Evolutionary conservation across 345 rosid genomes (phyloP).

Genomic region (Leavenworthia alabamica): DNA sequence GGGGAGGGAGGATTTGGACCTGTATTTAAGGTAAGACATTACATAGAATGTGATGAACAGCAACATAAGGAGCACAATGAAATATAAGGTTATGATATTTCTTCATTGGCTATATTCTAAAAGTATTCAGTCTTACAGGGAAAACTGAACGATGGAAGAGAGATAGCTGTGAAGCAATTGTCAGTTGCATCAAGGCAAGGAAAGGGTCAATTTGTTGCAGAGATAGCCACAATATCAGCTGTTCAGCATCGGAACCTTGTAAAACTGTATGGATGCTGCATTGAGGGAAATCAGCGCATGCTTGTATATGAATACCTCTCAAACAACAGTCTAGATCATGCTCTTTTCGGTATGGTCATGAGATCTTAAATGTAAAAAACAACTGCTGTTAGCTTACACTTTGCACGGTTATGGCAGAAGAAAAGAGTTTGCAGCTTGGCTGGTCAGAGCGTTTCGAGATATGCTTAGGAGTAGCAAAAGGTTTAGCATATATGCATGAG

Average conservation of each 20-base stretch:
- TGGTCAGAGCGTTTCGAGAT: constrained; percentile 36
- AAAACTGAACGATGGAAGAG: constrained; percentile 49
- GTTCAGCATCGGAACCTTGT: constrained; percentile 71
- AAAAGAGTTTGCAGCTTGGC: constrained; percentile 36
- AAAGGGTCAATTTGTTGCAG: constrained; percentile 57
- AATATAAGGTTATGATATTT: neutral
- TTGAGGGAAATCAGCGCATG: constrained; percentile 49
- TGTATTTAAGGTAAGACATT: constrained; percentile 47
- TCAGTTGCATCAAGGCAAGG: constrained; percentile 65
- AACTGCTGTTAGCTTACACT: neutral
- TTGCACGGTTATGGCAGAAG: constrained; percentile 31
- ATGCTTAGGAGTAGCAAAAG: constrained; percentile 36
- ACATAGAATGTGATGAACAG: neutral
- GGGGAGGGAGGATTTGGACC: constrained; percentile 93
- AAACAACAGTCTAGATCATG: constrained; percentile 70
- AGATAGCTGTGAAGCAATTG: constrained; percentile 62
- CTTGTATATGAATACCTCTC: constrained; percentile 68
- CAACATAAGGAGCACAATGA: neutral
- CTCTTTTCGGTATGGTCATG: constrained; percentile 43
- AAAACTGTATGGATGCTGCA: constrained; percentile 63
- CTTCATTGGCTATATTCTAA: constrained; percentile 7
- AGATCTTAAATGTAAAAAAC: neutral
- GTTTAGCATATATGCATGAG: constrained; percentile 36
- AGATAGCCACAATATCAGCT: constrained; percentile 71
- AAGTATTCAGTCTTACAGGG: constrained; percentile 25